phyloP scores from a whole-genome alignment of 257 asterid genomes.

The Anisodus acutangulus region DNA sequence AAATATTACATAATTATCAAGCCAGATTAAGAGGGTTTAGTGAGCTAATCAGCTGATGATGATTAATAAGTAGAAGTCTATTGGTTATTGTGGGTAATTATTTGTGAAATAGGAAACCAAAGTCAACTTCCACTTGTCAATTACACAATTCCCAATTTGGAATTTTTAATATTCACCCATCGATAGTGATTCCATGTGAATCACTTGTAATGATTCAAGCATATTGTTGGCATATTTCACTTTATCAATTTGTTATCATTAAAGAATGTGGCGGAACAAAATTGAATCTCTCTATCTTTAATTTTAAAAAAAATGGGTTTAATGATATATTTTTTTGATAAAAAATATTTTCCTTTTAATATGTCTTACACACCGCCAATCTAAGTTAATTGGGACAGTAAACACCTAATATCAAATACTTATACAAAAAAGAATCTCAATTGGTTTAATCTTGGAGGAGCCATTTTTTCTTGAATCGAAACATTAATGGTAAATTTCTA shows the following conservation, averaged over 20 bases:
- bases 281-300: not conserved
- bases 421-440: not conserved
- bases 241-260: not conserved
- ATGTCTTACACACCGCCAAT: not conserved
- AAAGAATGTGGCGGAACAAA: not conserved
- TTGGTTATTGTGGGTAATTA: not conserved
- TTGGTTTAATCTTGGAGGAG: not conserved
- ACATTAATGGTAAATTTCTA: not conserved
- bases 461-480: not conserved
- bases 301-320: not conserved
- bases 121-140: conserved; percentile 37
- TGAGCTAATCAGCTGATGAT: not conserved
- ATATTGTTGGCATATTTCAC: not conserved
- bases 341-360: not conserved
- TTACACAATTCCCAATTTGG: conserved; percentile 29
- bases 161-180: conserved; percentile 23
- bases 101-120: not conserved
- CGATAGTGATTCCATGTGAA: conserved; percentile 25
- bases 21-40: not conserved
- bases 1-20: not conserved
- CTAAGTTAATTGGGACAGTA: not conserved
- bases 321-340: no score
- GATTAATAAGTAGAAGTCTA: not conserved
- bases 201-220: not conserved
- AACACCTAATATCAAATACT: not conserved